Evolutionary conservation across 78 protist species (phyloP).

Genomic region (Paratrimastix pyriformis): DNA sequence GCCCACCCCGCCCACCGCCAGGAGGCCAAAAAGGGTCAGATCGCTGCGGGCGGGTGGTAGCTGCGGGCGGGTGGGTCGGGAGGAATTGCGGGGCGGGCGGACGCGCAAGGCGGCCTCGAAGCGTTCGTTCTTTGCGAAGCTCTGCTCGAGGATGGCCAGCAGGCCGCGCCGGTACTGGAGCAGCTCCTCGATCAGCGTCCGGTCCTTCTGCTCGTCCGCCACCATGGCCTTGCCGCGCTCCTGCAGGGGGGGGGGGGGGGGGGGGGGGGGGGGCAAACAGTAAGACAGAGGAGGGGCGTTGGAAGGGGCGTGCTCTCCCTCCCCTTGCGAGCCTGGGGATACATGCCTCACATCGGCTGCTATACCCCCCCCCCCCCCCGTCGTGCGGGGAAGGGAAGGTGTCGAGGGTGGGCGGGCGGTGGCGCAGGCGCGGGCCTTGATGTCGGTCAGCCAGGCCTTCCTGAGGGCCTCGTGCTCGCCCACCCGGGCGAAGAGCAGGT

Average conservation of each 20-base stretch:
- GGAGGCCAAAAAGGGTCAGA: no score
- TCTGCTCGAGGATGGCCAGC: slow-evolving; percentile 22
- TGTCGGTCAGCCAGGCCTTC: background rate
- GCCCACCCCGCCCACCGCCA: no score
- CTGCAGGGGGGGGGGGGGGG: no score
- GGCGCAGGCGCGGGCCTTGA: no score
- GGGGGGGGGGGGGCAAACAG: no score
- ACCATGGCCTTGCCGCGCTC: slow-evolving; percentile 46
- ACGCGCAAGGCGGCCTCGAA: slow-evolving; percentile 37
- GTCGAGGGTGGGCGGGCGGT: background rate
- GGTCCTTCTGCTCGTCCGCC: slow-evolving; percentile 34
- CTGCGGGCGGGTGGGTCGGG: no score
- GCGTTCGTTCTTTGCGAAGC: slow-evolving; percentile 38
- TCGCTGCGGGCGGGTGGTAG: no score
- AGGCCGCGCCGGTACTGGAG: slow-evolving; percentile 36
- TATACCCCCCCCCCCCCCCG: background rate
- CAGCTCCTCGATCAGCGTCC: slow-evolving; percentile 52
- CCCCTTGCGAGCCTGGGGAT: no score
- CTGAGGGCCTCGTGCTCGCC: background rate
- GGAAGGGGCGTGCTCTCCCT: no score
- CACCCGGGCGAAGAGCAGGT: slow-evolving; percentile 44
- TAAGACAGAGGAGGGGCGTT: no score
- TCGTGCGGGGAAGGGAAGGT: background rate
- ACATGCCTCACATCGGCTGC: no score
- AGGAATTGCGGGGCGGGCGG: no score